A percentile compares a stretch with the other conserved stretches of the same genome.
Evolutionary conservation across 306 rosid genomes (phyloP).

Genomic region (Carpinus viminea): DNA sequence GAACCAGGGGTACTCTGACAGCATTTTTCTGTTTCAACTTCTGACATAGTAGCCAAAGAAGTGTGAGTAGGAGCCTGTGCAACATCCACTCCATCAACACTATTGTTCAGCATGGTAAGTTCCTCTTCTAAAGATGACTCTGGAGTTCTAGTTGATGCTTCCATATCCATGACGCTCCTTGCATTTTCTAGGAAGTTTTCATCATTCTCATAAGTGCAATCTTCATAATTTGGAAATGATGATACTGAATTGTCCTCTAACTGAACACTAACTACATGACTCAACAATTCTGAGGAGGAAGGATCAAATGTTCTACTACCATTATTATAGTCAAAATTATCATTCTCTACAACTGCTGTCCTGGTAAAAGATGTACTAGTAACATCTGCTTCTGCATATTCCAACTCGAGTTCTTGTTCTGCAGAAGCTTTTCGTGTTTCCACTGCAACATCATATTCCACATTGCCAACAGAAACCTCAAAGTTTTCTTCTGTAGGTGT

Average conservation of each 20-base stretch:
- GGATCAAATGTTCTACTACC: conserved; percentile 39
- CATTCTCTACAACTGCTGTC: conserved; percentile 40
- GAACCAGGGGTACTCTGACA: conserved; percentile 28
- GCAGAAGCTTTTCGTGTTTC: conserved; percentile 37
- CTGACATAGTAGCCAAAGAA: conserved; percentile 41
- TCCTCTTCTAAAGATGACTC: conserved; percentile 48
- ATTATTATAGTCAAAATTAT: conserved; percentile 37
- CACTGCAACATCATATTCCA: conserved; percentile 33
- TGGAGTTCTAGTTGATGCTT: conserved; percentile 33
- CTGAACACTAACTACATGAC: conserved; percentile 30
- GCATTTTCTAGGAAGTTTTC: conserved; percentile 39
- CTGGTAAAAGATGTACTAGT: conserved; percentile 32
- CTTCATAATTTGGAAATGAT: conserved; percentile 30
- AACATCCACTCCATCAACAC: conserved; percentile 39
- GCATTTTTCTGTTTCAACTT: conserved; percentile 44
- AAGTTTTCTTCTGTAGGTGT: conserved; percentile 34
- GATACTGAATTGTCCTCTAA: conserved; percentile 37
- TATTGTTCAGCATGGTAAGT: conserved; percentile 26
- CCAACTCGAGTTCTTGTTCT: conserved; percentile 37
- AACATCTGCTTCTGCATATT: conserved; percentile 38
- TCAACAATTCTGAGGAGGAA: conserved; percentile 40
- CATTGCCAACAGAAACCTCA: conserved; percentile 36
- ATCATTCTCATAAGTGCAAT: conserved; percentile 32
- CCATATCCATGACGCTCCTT: conserved; percentile 40
- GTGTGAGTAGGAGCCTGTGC: conserved; percentile 32